Base-by-base conservation (phyloP, 2,329 filamentous ascomycete species). In the Nigrospora oryzae region DNA sequence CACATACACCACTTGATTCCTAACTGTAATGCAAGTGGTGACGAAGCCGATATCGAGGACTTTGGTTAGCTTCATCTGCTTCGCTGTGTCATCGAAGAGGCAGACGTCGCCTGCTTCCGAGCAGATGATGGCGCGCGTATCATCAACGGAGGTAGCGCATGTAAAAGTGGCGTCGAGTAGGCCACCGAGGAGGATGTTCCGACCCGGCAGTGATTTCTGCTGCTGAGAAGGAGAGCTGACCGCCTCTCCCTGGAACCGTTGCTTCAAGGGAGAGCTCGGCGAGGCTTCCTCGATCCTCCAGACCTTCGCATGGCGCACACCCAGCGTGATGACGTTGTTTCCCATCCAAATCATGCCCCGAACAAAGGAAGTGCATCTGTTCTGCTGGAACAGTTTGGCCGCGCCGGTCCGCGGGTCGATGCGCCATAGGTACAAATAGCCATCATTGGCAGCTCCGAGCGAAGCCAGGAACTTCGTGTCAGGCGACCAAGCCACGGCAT, bases 341-440 rank as follows among this genome's bases (percentile, higher is more conserved):
- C 90, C 90, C 64, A 96, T 80, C 91, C 93, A 98, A 36, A 86
- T 76, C 79, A 98, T 95, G 43, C 84, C 83, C 51, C 83, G 84
- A 55, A 97, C 79, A 49, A 81, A 82, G 15, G 87, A 89, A 7
- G 90, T 97, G 65, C 93, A 97, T 61, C 93, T 88, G 64, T 97
- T 81, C 56, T 97, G 73, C 77, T 95, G 61, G 74, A 91, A 77
- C 32, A 97, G 70, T 54, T 75, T 89, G 2, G 89, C 84, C 16
- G 84, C 77, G 15, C 90, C 91, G 11, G 81, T 93, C 40, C 82
- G 84, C n/a, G 84, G 68, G 56, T 94, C 89, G 52, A 96, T 79
- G 53, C 75, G 81, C 90, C 91, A 97, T 28, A 97, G 75, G 61
- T 91, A 95, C 16, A 98, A 73, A 59, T 94, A 97, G 1, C 91